Base-by-base conservation (phyloP, 2,329 filamentous ascomycete genomes). In the Aspergillus neotritici region DNA sequence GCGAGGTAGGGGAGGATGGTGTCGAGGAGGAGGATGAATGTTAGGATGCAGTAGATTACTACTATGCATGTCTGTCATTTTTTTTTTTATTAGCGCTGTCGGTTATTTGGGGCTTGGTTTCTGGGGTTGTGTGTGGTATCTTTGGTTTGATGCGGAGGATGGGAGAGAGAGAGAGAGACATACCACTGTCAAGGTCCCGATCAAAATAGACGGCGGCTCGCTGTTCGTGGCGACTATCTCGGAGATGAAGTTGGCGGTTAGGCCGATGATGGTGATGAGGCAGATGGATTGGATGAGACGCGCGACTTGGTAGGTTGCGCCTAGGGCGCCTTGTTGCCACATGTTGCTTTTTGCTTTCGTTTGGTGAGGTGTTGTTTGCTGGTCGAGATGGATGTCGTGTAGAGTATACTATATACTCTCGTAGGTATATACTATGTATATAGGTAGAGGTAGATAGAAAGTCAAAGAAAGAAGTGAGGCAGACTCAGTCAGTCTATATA, bases 101-200 rank as follows among this genome's bases (percentile, higher is more conserved):
- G n/a, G n/a, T n/a, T n/a, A n/a, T n/a, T n/a, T n/a, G n/a, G n/a
- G n/a, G n/a, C n/a, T n/a, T n/a, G n/a, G n/a, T 17, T 17, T 17
- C 5, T 21, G 5, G 5, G 3, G 21, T 21, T 21, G 4, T 25
- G 21, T 8, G 21, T 25, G 7, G 32, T 21, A 31, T 41, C 44
- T 49, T 66, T 42, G 61, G 52, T 35, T 30, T 12, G 13, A 10
- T 10, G 10, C 21, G 5, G 10, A 9, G 16, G n/a, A 25, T 12
- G 37, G 35, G 13, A 21, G 41, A 11, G 30, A 9, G n/a, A n/a
- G n/a, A n/a, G n/a, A n/a, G n/a, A n/a, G n/a, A 78, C 86, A 60
- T 78, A 94, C 89, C 53, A 94, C 80, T 48, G 80, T 80, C 50
- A 95, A 75, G 3, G 87, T 88, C 25, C 82, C 87, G 25, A 94